Evolutionary conservation across 805 yeast species (phyloP).

Genomic region (Starmerella stigmatis): DNA sequence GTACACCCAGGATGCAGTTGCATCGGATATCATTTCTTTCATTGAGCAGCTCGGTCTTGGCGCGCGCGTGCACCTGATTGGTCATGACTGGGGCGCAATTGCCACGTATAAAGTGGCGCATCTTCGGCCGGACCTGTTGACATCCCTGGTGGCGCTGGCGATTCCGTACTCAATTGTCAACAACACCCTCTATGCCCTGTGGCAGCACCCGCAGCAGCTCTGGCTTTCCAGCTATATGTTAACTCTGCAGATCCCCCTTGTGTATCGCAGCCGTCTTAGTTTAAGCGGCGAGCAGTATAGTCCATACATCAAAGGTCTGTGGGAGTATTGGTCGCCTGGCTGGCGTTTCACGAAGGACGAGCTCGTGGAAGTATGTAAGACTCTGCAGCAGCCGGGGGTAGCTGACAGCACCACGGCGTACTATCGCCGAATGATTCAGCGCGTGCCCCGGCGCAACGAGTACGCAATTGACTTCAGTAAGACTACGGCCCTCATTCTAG

Average conservation of each 20-base stretch:
- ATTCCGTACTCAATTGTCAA: slow-evolving; percentile 23
- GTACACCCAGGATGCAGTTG: slow-evolving; percentile 17
- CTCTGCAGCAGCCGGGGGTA: slow-evolving; percentile 23
- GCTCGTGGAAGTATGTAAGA: slow-evolving; percentile 17
- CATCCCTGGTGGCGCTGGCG: slow-evolving; percentile 22
- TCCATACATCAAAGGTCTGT: slow-evolving; percentile 19
- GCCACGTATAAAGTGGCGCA: slow-evolving; percentile 21
- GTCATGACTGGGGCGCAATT: slow-evolving; percentile 29
- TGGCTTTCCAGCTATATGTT: slow-evolving; percentile 26
- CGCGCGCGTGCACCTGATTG: slow-evolving; percentile 24
- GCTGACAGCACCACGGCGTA: slow-evolving; percentile 25
- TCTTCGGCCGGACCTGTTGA: slow-evolving; percentile 20
- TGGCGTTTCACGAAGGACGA: slow-evolving; percentile 20
- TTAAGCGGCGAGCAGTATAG: neutral
- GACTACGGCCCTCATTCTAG: slow-evolving; percentile 20
- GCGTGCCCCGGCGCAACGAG: neutral
- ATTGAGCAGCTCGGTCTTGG: slow-evolving; percentile 15
- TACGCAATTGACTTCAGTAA: slow-evolving; percentile 19
- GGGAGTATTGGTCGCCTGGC: slow-evolving; percentile 26
- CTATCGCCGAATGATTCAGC: slow-evolving; percentile 18
- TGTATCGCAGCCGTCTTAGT: slow-evolving; percentile 19
- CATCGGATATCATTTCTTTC: slow-evolving; percentile 18
- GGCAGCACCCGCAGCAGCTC: slow-evolving; percentile 21
- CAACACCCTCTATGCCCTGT: slow-evolving; percentile 1
- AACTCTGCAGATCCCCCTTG: slow-evolving; percentile 24